Evolutionary conservation across 1,284 basidiomycete species (phyloP).

Genomic region (Amylostereum areolatum): DNA sequence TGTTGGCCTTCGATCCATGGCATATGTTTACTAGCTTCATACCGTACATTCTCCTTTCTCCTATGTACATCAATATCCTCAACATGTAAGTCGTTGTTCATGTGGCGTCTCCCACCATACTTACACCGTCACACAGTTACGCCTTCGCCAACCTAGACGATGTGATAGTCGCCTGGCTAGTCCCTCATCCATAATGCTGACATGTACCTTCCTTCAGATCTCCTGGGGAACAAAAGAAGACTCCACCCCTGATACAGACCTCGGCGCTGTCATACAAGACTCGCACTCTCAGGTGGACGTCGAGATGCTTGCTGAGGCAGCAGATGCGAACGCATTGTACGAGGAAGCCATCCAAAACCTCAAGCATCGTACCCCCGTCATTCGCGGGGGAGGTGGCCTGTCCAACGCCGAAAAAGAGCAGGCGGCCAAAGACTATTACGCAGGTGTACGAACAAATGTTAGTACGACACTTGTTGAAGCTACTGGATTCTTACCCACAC

Average conservation of each 20-base stretch:
- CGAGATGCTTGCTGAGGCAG: slow-evolving; percentile 79
- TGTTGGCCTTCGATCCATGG: slow-evolving; percentile 71
- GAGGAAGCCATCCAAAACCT: slow-evolving; percentile 85
- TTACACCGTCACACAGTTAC: slow-evolving; percentile 9
- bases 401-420: slow-evolving; percentile 62
- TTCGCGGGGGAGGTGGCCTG: slow-evolving; percentile 23
- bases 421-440: slow-evolving; percentile 82
- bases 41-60: slow-evolving; percentile 89
- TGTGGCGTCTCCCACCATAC: slow-evolving; percentile 3
- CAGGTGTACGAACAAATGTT: slow-evolving; percentile 88
- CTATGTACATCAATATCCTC: slow-evolving; percentile 88
- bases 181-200: background rate
- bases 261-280: slow-evolving; percentile 77
- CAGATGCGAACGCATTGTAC: slow-evolving; percentile 86
- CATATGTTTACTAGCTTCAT: slow-evolving; percentile 93
- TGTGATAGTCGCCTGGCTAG: background rate
- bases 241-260: slow-evolving; percentile 59
- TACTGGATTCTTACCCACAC: too few relatives aligned
- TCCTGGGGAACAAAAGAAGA: slow-evolving; percentile 93
- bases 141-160: slow-evolving; percentile 21
- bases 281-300: slow-evolving; percentile 83
- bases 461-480: slow-evolving; percentile 17
- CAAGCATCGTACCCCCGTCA: slow-evolving; percentile 56
- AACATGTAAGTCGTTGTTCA: slow-evolving; percentile 79
- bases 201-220: slow-evolving; percentile 40